Base-by-base conservation (phyloP, 2,329 filamentous ascomycete species). In the Periconia sp. region DNA sequence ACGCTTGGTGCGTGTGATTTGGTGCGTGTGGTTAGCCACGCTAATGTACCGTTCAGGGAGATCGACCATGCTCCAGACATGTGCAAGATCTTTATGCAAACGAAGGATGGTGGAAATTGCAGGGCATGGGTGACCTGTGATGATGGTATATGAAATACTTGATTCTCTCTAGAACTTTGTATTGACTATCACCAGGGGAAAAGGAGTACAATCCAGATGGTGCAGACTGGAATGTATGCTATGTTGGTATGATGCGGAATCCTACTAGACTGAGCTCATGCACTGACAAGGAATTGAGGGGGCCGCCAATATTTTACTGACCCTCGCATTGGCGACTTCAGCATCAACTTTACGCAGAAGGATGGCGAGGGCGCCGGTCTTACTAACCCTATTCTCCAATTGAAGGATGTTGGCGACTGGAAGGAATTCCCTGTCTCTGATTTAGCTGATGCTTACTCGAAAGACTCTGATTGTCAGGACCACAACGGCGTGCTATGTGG, bases 301-400 rank as follows among this genome's bases (percentile, higher is more conserved):
- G 41, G 41, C 3, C 34, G 42, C 7, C 37, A 42, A 21, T 42
- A 21, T 34, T 46, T 49, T 19, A 49, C 13, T 5, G 46, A 49
- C 22, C 41, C 41, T 8, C 41, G 46, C 4, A 49, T 49, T 22
- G 46, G 46, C 7, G 46, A 49, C 9, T 49, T 49, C 38, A 46
- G 46, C 33, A 46, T 49, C 35, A 50, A 32, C 3, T 50, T 50
- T 31, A 23, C 29, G 2, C 25, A 42, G n/a, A 39, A 29, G 11
- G 38, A 46, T 33, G 41, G 46, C 19, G 17, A 46, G 16, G 39
- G 41, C 15, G 33, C 45, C 24, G 46, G 46, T 5, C 38, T 50
- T 8, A 50, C 42, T 2, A 35, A 34, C 10, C 46, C 46, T 2
- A 25, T 36, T 3, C 42, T 50, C 5, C 41, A 50, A 29, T 29